A percentile compares a stretch with the other conserved stretches of the same genome.
phyloP scores from a whole-genome alignment of 2,329 filamentous ascomycete genomes.

The Trichoderma sp. region DNA sequence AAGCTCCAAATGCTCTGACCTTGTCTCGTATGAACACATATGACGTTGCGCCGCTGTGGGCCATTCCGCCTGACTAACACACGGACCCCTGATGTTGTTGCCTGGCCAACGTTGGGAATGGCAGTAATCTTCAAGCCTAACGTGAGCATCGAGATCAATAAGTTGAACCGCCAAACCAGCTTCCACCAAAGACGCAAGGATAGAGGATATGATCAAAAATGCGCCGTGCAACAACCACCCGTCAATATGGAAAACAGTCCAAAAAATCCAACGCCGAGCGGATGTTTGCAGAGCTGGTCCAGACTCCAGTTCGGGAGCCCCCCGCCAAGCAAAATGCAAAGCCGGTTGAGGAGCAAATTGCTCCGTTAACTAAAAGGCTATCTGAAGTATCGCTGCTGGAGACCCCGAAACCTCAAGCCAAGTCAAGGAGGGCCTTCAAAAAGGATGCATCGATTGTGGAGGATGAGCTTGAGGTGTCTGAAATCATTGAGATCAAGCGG shows the following conservation, averaged over 20 bases:
- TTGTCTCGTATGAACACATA: background rate
- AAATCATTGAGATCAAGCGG: background rate
- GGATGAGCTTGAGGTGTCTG: slow-evolving; percentile 12
- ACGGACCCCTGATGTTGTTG: slow-evolving; percentile 20
- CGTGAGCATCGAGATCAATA: background rate
- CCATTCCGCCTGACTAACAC: slow-evolving; percentile 6
- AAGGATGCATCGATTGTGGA: slow-evolving; percentile 14
- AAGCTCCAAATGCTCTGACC: background rate
- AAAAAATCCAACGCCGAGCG: slow-evolving; percentile 47
- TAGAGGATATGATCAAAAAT: slow-evolving; percentile 34
- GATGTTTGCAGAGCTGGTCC: slow-evolving; percentile 51
- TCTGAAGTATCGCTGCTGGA: slow-evolving; percentile 32
- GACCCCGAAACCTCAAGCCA: slow-evolving; percentile 10
- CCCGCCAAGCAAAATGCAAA: slow-evolving; percentile 19
- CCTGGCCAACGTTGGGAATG: slow-evolving; percentile 25
- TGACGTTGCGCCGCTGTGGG: background rate
- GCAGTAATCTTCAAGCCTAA: slow-evolving; percentile 18
- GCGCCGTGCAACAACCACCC: slow-evolving; percentile 42
- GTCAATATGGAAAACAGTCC: slow-evolving; percentile 51
- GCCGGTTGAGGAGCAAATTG: slow-evolving; percentile 29
- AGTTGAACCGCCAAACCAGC: background rate
- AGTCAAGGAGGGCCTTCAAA: slow-evolving; percentile 22
- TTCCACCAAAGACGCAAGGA: background rate
- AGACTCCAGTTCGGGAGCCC: slow-evolving; percentile 44
- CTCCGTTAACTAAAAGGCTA: slow-evolving; percentile 36